Percentiles rank a stretch among this genome's conserved stretches.
Conservation (phyloP, 2,329 filamentous ascomycete species). For the Aureobasidium sp. region DNA sequence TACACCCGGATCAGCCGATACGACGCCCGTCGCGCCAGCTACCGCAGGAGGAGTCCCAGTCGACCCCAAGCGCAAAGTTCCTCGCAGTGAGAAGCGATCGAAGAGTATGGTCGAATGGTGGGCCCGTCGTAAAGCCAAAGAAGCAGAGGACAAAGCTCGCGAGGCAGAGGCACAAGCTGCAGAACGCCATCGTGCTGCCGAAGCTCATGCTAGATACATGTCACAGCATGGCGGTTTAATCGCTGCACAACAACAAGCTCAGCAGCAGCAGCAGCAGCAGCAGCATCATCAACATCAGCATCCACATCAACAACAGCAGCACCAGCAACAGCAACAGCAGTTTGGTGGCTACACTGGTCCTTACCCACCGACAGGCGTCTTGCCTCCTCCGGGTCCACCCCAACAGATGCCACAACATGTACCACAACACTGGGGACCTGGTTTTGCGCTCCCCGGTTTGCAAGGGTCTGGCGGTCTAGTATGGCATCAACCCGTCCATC, state of each 20-base stretch:
- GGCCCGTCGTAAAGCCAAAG: slow-evolving; percentile 33
- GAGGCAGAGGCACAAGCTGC: background rate
- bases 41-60: background rate
- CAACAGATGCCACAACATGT: background rate
- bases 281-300: slow-evolving; percentile 2
- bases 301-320: background rate
- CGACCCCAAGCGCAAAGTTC: slow-evolving; percentile 10
- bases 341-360: slow-evolving; percentile 3
- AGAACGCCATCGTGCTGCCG: slow-evolving; percentile 4
- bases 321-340: background rate
- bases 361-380: background rate
- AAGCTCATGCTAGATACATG: slow-evolving; percentile 7
- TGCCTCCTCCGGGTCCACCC: background rate
- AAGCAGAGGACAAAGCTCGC: slow-evolving; percentile 15
- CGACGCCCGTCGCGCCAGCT: background rate
- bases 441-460: background rate
- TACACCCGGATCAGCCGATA: background rate
- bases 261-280: slow-evolving; percentile 4
- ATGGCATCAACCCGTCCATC: background rate
- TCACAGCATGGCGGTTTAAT: slow-evolving; percentile 5
- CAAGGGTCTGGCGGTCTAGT: background rate
- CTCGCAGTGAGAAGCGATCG: slow-evolving; percentile 37
- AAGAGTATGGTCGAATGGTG: slow-evolving; percentile 40
- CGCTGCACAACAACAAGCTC: slow-evolving; percentile 9
- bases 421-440: background rate